A percentile compares a stretch with the other conserved stretches of the same genome.
Evolutionary conservation across 2,329 filamentous ascomycete genomes (phyloP).

Genomic region (Claviceps pazoutovae): DNA sequence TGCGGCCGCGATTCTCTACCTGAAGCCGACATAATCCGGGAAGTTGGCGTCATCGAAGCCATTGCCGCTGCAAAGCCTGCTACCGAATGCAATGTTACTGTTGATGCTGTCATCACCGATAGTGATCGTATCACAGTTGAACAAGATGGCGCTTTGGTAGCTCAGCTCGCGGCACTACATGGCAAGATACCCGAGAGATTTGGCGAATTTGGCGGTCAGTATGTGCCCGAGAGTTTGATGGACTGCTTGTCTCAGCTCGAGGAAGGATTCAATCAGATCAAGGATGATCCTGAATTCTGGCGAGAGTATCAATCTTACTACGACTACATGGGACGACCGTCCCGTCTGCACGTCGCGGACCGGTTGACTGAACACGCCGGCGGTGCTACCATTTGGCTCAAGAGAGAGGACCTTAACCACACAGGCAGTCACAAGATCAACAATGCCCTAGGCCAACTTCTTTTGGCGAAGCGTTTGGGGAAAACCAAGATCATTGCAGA

Average conservation of each 20-base stretch:
- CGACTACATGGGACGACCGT: constrained; percentile 91
- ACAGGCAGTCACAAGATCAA: constrained; percentile 99
- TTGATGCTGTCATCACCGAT: constrained; percentile 49
- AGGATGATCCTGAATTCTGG: constrained; percentile 86
- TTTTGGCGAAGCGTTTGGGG: constrained; percentile 71
- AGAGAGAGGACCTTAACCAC: constrained; percentile 95
- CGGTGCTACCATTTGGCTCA: constrained; percentile 93
- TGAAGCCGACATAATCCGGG: constrained; percentile 35
- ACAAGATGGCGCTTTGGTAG: constrained; percentile 49
- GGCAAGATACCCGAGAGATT: constrained; percentile 72
- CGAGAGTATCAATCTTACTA: constrained; percentile 94
- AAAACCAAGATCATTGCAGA: constrained; percentile 98
- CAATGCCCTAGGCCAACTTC: constrained; percentile 86
- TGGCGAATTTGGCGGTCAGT: constrained; percentile 92
- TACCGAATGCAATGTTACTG: constrained; percentile 29
- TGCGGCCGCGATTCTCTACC: constrained; percentile 30
- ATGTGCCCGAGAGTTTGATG: constrained; percentile 95
- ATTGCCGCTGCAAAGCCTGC: constrained; percentile 37
- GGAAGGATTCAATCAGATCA: constrained; percentile 75
- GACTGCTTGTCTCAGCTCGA: constrained; percentile 88
- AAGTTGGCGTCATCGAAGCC: constrained; percentile 58
- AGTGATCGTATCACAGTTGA: constrained; percentile 49
- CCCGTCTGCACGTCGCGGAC: constrained; percentile 78
- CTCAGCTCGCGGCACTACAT: constrained; percentile 74
- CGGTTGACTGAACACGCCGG: constrained; percentile 78